Evolutionary conservation across 2,329 filamentous ascomycete genomes (phyloP), one percentile per base, ranked within the genome.

Genomic region (Neospermospora avenae): DNA sequence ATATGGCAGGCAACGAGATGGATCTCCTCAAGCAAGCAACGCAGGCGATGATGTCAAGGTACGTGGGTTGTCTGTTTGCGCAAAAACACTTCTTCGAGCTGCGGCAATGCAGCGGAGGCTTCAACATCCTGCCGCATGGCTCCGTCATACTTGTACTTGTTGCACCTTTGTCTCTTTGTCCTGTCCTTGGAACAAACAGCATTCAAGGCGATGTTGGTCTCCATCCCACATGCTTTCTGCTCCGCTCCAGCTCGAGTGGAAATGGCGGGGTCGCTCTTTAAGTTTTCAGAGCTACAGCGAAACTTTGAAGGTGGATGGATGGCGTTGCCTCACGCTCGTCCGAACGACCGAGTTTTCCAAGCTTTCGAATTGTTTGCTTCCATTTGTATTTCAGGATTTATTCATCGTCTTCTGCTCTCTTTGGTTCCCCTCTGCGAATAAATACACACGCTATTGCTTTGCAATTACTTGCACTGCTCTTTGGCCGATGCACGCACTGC

Each of bases 11-110:
- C 31, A 65, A 65, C 55, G 70, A 72, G 61, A 65, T 67, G 56
- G 71, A 73, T 66, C 65, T 73, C 63, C 66, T 73, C 35, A 72
- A 68, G 66, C 70, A 71, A 66, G 71, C 71, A 60, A 73, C 71
- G 61, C 71, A 73, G 61, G 63, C 69, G 55, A 70, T 73, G 69
- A 72, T 73, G 69, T 31, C 67, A 66, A 73, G 70, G 71, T 73
- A 71, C 65, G 71, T 62, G 59, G 1, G 28, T 10, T 31, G 28
- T 42, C 20, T n/a, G 62, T 51, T 24, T 22, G 48, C 48, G 48
- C 48, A 51, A 31, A 51, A 18, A 22, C 31, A 11, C 22, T 37
- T 16, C 10, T 14, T 24, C 31, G 11, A 10, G 20, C 48, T 16
- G 28, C 11, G 28, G 22, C 48, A 14, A 51, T 22, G 11, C n/a